phyloP scores from a whole-genome alignment of 495 filamentous ascomycete species.

The Cercophora sp. region DNA sequence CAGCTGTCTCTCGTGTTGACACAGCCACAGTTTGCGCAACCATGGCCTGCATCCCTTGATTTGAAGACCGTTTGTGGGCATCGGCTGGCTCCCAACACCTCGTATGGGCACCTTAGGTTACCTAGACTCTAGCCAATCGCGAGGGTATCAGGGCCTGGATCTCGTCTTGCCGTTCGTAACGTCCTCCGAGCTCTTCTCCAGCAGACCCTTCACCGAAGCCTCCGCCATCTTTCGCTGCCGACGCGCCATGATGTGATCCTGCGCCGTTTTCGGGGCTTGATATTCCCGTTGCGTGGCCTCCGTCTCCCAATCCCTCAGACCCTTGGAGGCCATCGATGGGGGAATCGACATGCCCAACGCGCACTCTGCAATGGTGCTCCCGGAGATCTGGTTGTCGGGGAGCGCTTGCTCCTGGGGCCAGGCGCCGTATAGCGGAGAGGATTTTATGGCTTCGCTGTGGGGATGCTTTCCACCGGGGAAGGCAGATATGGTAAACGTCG shows the following conservation, averaged over 20 bases:
- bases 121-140: too few relatives aligned
- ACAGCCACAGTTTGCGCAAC: too few relatives aligned
- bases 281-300: background rate
- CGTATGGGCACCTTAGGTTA: too few relatives aligned
- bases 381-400: background rate
- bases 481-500: constrained; percentile 36
- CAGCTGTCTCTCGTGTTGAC: too few relatives aligned
- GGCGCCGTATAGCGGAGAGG: constrained; percentile 39
- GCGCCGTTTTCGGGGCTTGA: background rate
- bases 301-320: constrained; percentile 41
- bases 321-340: constrained; percentile 29
- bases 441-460: constrained; percentile 30
- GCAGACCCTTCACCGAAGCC: too few relatives aligned
- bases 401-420: constrained; percentile 29
- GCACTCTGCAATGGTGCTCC: constrained; percentile 16
- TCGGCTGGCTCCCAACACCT: too few relatives aligned
- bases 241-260: background rate
- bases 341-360: constrained; percentile 35
- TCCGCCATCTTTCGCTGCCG: background rate
- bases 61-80: too few relatives aligned
- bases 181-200: too few relatives aligned
- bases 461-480: constrained; percentile 31
- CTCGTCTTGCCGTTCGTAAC: too few relatives aligned
- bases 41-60: too few relatives aligned
- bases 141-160: too few relatives aligned